These are phyloP conservation scores for Obba rivulosa DNA, from an alignment of 768 basidiomycete genomes.

Conservation along the genomic window DNA sequence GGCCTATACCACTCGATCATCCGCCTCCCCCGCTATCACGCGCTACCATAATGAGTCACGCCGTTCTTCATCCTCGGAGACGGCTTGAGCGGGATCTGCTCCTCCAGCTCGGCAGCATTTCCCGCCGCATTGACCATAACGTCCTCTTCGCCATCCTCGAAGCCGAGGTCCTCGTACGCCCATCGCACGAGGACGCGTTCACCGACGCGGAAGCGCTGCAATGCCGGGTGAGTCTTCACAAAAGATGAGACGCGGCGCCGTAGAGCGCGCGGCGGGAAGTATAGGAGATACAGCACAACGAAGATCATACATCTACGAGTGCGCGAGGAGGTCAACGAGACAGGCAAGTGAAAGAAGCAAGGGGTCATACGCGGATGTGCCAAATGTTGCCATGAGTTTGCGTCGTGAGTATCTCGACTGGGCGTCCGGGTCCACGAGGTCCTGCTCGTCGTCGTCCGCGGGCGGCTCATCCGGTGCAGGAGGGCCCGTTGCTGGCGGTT, in stretches of 20 bases:
- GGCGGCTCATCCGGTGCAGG: constrained; percentile 11
- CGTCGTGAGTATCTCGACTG: constrained; percentile 3
- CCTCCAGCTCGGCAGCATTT: constrained; percentile 27
- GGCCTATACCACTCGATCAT: no score
- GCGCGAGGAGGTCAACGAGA: background rate
- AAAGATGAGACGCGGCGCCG: constrained; percentile 14
- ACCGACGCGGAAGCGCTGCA: constrained; percentile 30
- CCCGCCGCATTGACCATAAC: constrained; percentile 36
- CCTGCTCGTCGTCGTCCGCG: constrained; percentile 9
- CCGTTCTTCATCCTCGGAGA: constrained; percentile 19
- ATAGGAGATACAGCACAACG: constrained; percentile 17
- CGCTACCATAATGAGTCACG: constrained; percentile 4
- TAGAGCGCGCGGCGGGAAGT: constrained; percentile 18
- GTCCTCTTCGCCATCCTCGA: constrained; percentile 31
- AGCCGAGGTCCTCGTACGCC: constrained; percentile 43
- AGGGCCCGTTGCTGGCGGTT: constrained; percentile 1
- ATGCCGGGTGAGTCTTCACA: constrained; percentile 18
- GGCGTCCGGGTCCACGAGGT: constrained; percentile 10
- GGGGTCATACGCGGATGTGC: constrained; percentile 12
- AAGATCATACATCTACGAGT: constrained; percentile 10
- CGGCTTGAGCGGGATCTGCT: constrained; percentile 42
- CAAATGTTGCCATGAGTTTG: constrained; percentile 11
- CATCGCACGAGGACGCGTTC: constrained; percentile 39
- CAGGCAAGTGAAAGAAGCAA: background rate
- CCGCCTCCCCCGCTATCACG: background rate